These are phyloP conservation scores for Claviceps pazoutovae DNA, from an alignment of 2,329 filamentous ascomycete genomes.

Conservation along the genomic window DNA sequence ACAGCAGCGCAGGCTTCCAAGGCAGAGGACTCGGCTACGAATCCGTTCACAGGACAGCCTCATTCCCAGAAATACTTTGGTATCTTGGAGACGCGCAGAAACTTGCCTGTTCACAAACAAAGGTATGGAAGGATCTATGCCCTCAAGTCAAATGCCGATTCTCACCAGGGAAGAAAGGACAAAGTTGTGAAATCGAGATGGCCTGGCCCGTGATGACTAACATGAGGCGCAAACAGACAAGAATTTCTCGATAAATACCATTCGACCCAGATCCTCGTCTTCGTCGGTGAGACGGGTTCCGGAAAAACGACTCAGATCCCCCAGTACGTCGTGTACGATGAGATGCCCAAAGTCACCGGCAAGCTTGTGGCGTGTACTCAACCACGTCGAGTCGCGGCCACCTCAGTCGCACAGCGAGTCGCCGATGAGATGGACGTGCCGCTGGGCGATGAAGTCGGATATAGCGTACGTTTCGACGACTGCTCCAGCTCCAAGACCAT, in stretches of 20 bases:
- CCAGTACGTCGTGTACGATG: constrained; percentile 95
- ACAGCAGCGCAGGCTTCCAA: constrained; percentile 59
- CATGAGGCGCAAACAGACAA: constrained; percentile 36
- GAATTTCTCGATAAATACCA: constrained; percentile 94
- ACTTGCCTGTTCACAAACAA: constrained; percentile 85
- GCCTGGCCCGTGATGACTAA: neutral
- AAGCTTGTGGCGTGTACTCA: constrained; percentile 97
- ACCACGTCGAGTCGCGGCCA: constrained; percentile 91
- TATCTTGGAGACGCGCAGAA: constrained; percentile 71
- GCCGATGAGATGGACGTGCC: constrained; percentile 91
- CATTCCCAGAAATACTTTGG: constrained; percentile 79
- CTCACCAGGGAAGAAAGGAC: neutral
- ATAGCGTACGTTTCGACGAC: constrained; percentile 98
- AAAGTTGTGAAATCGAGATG: neutral
- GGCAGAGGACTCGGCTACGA: constrained; percentile 68
- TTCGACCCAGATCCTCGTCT: constrained; percentile 87
- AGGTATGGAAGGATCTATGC: constrained; percentile 36
- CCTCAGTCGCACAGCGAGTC: constrained; percentile 97
- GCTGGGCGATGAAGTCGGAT: constrained; percentile 89
- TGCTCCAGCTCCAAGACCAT: constrained; percentile 77
- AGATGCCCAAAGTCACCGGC: constrained; percentile 69
- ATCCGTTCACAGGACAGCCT: constrained; percentile 68
- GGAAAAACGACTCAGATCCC: constrained; percentile 99
- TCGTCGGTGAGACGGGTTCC: constrained; percentile 97
- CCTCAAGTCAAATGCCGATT: neutral